A percentile compares a stretch with the other conserved stretches of the same genome.
Evolutionary conservation across 768 basidiomycete genomes (phyloP).

Genomic region (Leccinum variicolor): DNA sequence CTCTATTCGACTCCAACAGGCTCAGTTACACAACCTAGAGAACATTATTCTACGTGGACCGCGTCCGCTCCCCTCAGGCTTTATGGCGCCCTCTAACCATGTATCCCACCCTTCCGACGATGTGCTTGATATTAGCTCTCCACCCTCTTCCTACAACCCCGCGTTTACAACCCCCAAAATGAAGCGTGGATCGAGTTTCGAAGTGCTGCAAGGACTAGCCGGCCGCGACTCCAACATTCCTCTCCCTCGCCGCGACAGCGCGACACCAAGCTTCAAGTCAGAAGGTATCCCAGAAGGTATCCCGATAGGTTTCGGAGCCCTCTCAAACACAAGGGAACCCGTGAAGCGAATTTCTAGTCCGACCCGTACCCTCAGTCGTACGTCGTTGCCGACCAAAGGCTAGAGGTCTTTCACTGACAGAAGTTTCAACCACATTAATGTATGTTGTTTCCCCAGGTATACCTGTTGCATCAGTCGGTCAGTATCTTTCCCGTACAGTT

Average conservation of each 20-base stretch:
- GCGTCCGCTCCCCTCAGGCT: conserved; percentile 49
- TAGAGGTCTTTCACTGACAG: conserved; percentile 18
- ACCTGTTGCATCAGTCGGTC: conserved; percentile 75
- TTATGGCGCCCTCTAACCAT: conserved; percentile 39
- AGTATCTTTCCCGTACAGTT: conserved; percentile 28
- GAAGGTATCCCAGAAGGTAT: conserved; percentile 73
- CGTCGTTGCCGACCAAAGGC: conserved; percentile 34
- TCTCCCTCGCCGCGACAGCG: conserved; percentile 56
- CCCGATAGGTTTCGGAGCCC: conserved; percentile 51
- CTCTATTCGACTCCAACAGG: conserved; percentile 80
- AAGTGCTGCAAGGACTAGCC: conserved; percentile 65
- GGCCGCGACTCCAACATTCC: conserved; percentile 76
- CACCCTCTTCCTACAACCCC: conserved; percentile 32
- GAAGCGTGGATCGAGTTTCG: conserved; percentile 67
- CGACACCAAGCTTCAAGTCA: conserved; percentile 34
- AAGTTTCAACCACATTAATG: conserved; percentile 21
- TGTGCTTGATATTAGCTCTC: conserved; percentile 31
- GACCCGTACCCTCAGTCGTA: conserved; percentile 76
- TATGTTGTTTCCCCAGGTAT: conserved; percentile 50
- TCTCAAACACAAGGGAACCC: conserved; percentile 35
- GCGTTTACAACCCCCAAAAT: conserved; percentile 43
- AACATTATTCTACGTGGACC: conserved; percentile 65
- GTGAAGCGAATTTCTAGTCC: conserved; percentile 65
- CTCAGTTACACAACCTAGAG: conserved; percentile 69
- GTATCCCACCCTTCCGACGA: conserved; percentile 33